These are phyloP conservation scores for Tribonema minus DNA, from an alignment of 108 stramenopile genomes.

Conservation along the genomic window DNA sequence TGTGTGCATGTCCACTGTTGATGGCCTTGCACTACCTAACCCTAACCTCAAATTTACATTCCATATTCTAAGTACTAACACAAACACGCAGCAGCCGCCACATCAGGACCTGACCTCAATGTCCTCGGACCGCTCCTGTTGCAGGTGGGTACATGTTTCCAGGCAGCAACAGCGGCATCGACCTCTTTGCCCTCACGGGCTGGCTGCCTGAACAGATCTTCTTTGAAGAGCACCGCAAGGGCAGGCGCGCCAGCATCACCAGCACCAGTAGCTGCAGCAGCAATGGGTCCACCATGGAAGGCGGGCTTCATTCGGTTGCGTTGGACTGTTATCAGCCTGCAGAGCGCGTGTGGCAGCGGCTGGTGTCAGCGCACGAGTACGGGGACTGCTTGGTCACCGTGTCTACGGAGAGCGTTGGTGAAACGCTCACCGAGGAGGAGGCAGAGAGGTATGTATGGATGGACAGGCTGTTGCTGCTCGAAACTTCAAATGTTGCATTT, in stretches of 20 bases:
- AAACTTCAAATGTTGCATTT: no score
- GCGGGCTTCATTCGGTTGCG: not conserved
- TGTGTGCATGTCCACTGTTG: no score
- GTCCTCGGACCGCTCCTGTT: no score
- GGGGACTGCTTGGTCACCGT: conserved; percentile 81
- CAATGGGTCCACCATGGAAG: not conserved
- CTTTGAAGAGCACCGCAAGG: conserved; percentile 23
- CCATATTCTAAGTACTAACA: no score
- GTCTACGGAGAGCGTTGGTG: not conserved
- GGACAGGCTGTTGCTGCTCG: no score
- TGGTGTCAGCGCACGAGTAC: conserved; percentile 64
- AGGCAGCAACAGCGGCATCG: conserved; percentile 80
- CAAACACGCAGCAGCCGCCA: no score
- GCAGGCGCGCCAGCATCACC: not conserved
- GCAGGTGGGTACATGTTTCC: conserved; percentile 87
- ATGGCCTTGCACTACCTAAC: no score
- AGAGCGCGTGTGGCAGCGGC: conserved; percentile 73
- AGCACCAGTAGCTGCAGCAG: not conserved
- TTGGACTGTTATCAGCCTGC: conserved; percentile 39
- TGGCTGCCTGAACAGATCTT: conserved; percentile 80
- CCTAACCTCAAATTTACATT: no score
- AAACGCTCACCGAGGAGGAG: no score
- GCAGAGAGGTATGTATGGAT: no score
- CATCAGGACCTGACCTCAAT: no score
- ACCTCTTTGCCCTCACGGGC: conserved; percentile 81